Base-by-base conservation (phyloP, 2,329 filamentous ascomycete genomes). In the Neospermospora avenae region DNA sequence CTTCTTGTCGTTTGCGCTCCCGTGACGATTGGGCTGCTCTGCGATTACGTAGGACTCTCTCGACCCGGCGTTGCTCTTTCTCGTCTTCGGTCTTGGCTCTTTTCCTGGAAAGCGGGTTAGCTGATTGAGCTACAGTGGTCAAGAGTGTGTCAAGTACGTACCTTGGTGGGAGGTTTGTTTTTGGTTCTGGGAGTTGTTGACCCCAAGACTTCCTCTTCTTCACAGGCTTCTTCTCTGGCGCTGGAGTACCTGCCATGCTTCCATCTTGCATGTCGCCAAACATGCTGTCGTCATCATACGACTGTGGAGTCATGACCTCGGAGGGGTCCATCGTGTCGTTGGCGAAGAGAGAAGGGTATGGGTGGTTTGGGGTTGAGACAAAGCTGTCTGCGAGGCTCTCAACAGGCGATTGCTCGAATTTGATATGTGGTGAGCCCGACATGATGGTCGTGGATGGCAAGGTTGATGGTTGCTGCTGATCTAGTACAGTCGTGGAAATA, bases 141-240 rank as follows among this genome's bases (percentile, higher is more conserved):
- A 58, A 52, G 1, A 22, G 41, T 6, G 24, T 42, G 42, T 58
- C 41, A 20, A 53, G 28, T 41, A 63, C 79, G 72, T 84, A 90
- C 88, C 93, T 88, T 41, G 93, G 93, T 63, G 93, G 93, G 7
- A 98, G 85, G 72, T 93, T 96, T 34, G 95, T 98, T 83, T 97
- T 98, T 45, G 95, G 95, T 73, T 96, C 91, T 18, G 95, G 95
- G 42, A 98, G 86, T 74, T 96, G 91, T 77, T 99, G 95, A 53
- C 95, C 95, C 95, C 95, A 99, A 52, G 95, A 98, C 79, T 98
- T 99, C 71, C 95, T 84, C 85, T 97, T 97, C 85, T 97, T 97
- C 37, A 82, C 78, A 0, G 84, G 81, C 79, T 91, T 95, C 81
- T 90, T 91, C 49, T 87, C 83, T 18, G 71, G 68, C 24, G 69